Evolutionary conservation across 1,284 basidiomycete species (phyloP).

Genomic region (Dichomitus squalens): DNA sequence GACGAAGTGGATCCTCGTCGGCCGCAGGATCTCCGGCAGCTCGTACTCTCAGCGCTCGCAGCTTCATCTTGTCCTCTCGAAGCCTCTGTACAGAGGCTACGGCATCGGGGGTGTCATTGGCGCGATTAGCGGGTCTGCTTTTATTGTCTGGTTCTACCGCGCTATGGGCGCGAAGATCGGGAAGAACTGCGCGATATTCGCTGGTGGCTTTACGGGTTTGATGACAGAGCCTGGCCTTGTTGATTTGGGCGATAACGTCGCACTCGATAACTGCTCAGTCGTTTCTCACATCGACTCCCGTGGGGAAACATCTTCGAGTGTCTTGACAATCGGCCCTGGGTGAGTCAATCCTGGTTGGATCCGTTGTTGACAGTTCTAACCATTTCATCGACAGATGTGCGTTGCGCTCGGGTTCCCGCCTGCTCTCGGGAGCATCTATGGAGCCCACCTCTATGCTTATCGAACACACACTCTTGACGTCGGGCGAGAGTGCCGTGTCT

Average conservation of each 20-base stretch:
- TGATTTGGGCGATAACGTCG: no score
- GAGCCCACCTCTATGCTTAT: constrained; percentile 48
- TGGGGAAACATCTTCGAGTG: constrained; percentile 21
- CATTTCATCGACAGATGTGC: constrained; percentile 10
- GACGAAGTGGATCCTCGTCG: constrained; percentile 44
- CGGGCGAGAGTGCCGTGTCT: constrained; percentile 47
- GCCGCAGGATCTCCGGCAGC: constrained; percentile 28
- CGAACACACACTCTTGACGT: constrained; percentile 49
- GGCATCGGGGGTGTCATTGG: constrained; percentile 22
- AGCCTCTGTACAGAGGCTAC: constrained; percentile 22
- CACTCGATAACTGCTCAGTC: constrained; percentile 24
- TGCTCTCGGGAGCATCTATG: constrained; percentile 52
- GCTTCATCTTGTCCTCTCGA: constrained; percentile 24
- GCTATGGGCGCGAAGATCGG: constrained; percentile 23
- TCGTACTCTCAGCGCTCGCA: constrained; percentile 27
- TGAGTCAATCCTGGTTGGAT: not conserved
- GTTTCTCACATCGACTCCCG: constrained; percentile 27
- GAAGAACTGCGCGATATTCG: constrained; percentile 22
- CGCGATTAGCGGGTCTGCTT: constrained; percentile 16
- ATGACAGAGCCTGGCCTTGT: constrained; percentile 26
- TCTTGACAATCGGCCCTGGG: constrained; percentile 17
- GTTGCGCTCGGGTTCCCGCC: constrained; percentile 44
- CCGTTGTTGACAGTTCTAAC: not conserved
- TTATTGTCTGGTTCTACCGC: constrained; percentile 21
- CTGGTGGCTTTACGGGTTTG: constrained; percentile 19